Evolutionary conservation across 495 filamentous ascomycete genomes (phyloP).

Genomic region (Tuber umbilicatum): DNA sequence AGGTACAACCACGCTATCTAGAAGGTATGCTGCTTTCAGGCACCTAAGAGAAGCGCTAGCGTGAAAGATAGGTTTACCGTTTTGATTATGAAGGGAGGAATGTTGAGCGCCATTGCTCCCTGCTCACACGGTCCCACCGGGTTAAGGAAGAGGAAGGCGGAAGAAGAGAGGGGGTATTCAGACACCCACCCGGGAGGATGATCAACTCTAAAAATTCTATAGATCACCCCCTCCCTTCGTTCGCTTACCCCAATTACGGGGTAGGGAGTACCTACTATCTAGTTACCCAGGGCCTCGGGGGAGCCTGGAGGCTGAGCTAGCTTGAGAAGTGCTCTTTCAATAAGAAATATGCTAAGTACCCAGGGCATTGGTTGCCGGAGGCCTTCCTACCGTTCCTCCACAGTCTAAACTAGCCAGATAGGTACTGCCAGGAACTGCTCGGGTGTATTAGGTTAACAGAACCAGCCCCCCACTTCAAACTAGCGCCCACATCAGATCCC

Average conservation of each 20-base stretch:
- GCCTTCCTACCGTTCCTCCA: slow-evolving; percentile 7
- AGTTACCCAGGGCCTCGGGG: background rate
- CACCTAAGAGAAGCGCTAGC: too few species aligned
- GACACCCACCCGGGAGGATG: background rate
- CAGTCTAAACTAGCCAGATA: too few species aligned
- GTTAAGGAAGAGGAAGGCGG: background rate
- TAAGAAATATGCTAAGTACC: background rate
- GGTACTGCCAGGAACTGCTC: too few species aligned
- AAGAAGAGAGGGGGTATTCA: background rate
- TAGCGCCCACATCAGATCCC: too few species aligned
- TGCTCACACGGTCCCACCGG: background rate
- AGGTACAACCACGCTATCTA: slow-evolving; percentile 31
- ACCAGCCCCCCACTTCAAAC: background rate
- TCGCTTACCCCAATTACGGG: background rate
- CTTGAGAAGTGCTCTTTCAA: background rate
- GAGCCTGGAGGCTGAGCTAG: background rate
- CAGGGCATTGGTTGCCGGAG: background rate
- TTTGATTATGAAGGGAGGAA: too few species aligned
- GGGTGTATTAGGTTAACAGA: too few species aligned
- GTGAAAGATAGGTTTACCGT: too few species aligned
- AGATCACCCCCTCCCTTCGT: background rate
- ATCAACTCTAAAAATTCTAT: background rate
- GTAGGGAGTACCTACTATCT: background rate
- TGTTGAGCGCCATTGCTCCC: background rate
- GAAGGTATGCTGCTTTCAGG: slow-evolving; percentile 2